phyloP scores from a whole-genome alignment of 2,329 filamentous ascomycete genomes.

The Penicillium sp. region DNA sequence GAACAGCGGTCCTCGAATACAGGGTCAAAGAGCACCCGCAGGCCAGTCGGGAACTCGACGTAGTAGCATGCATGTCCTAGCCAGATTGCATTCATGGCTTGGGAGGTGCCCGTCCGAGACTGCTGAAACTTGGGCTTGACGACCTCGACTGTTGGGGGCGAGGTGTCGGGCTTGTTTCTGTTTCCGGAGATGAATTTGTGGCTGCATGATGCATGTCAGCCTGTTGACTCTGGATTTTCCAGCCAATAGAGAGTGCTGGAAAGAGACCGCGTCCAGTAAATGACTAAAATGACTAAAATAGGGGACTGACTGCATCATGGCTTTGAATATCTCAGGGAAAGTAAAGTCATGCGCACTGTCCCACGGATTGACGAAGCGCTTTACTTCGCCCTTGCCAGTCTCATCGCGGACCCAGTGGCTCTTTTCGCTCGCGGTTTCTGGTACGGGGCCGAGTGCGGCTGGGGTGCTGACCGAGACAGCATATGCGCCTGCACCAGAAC shows the following conservation, averaged over 20 bases:
- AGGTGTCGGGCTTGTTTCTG: slow-evolving; percentile 14
- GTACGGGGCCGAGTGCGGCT: not conserved
- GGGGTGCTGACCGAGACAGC: not conserved
- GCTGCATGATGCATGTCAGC: not conserved
- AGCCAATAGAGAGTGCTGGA: too few species aligned
- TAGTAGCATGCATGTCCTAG: slow-evolving; percentile 87
- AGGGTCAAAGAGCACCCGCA: slow-evolving; percentile 82
- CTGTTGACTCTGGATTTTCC: too few species aligned
- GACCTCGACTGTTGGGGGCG: slow-evolving; percentile 14
- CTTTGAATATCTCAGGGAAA: slow-evolving; percentile 14
- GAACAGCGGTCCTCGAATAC: slow-evolving; percentile 80
- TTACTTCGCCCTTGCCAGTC: not conserved
- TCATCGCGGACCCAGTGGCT: slow-evolving; percentile 12
- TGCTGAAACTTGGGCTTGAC: slow-evolving; percentile 14
- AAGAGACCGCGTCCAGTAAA: too few species aligned
- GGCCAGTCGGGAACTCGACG: slow-evolving; percentile 73
- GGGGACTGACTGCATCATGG: slow-evolving; percentile 11
- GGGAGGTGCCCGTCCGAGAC: slow-evolving; percentile 11
- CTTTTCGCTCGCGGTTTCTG: slow-evolving; percentile 12
- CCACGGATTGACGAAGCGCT: slow-evolving; percentile 15
- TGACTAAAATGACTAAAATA: too few species aligned
- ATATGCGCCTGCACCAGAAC: not conserved
- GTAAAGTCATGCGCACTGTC: slow-evolving; percentile 11
- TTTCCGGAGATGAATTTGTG: slow-evolving; percentile 17
- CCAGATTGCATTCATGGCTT: slow-evolving; percentile 66